Percentiles rank a stretch among this genome's conserved stretches.
These are phyloP conservation scores for Linanthus parryae DNA, from an alignment of 148 eudicot species.

Conservation along the genomic window DNA sequence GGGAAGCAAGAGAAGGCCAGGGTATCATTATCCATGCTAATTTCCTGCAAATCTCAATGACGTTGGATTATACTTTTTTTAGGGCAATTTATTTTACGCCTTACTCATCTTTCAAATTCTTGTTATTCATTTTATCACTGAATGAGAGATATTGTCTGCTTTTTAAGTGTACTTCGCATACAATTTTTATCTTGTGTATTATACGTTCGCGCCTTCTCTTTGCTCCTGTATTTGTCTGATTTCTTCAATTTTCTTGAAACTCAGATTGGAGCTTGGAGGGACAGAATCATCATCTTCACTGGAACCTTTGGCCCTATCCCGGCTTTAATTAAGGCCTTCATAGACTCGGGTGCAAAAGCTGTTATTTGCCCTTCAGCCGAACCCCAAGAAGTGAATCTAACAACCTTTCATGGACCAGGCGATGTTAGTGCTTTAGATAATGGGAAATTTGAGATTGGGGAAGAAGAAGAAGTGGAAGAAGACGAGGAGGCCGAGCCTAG, in stretches of 20 bases:
- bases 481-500: slow-evolving; percentile 60
- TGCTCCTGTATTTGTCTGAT: too few species aligned
- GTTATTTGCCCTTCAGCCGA: slow-evolving; percentile 79
- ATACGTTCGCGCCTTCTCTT: too few species aligned
- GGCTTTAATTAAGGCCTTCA: slow-evolving; percentile 65
- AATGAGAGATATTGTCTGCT: too few species aligned
- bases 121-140: too few species aligned
- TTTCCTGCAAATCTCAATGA: too few species aligned
- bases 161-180: too few species aligned
- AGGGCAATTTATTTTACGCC: too few species aligned
- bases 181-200: too few species aligned
- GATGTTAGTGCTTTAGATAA: slow-evolving; percentile 57
- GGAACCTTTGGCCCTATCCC: slow-evolving; percentile 62
- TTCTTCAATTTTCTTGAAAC: slow-evolving; percentile 2
- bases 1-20: too few species aligned
- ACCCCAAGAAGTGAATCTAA: slow-evolving; percentile 64
- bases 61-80: too few species aligned
- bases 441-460: slow-evolving; percentile 91
- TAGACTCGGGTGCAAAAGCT: slow-evolving; percentile 95
- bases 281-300: slow-evolving; percentile 75
- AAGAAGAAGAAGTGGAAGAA: slow-evolving; percentile 75
- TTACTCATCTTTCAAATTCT: too few species aligned
- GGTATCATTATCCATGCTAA: too few species aligned
- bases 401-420: slow-evolving; percentile 63
- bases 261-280: slow-evolving; percentile 98